Evolutionary conservation across 495 filamentous ascomycete genomes (phyloP), one percentile per base, ranked within the genome.

Genomic region (Amniculicola lignicola): DNA sequence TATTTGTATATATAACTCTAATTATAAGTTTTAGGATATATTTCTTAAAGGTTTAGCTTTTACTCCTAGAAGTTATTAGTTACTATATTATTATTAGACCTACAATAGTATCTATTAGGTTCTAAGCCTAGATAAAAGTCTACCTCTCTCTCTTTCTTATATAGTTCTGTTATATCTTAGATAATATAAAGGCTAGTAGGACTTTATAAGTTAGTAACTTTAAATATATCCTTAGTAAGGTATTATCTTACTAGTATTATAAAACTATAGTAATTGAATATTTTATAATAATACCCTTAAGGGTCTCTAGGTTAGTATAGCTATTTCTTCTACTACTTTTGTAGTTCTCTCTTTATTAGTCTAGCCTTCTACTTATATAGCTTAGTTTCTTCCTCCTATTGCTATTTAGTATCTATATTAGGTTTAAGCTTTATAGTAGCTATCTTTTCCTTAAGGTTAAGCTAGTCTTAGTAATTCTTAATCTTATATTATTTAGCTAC

Each of bases 351-450:
- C 36, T 39, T 39, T 14, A 39, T 39, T 14, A 39, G 12, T 14
- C 12, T 39, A 14, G 36, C 36, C 36, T 39, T 39, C 36, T 39
- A 18, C 36, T 39, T 39, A 14, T 18, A 18, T 18, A 39, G 36
- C 12, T 39, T 39, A 39, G 36, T 39, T 39, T 39, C 36, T 39
- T 39, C 36, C 36, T 39, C 14, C n/a, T 18, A 18, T 39, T 39
- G 36, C 12, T 39, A 18, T 14, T 39, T 14, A 18, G 36, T 39
- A 39, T 39, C 12, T 14, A 39, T 39, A 39, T 39, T 14, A 39
- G 36, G 36, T 4, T 39, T 14, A 3, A 39, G 12, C 36, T 39
- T 39, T 14, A 39, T 4, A 39, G 4, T 15, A 14, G 36, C 36
- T 18, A 39, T 39, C 36, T 39, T 39, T 39, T 39, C 36, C 12